Percentiles rank a stretch among this genome's conserved stretches.
phyloP scores from a whole-genome alignment of 768 basidiomycete species.

The Kwoniella sp. region DNA sequence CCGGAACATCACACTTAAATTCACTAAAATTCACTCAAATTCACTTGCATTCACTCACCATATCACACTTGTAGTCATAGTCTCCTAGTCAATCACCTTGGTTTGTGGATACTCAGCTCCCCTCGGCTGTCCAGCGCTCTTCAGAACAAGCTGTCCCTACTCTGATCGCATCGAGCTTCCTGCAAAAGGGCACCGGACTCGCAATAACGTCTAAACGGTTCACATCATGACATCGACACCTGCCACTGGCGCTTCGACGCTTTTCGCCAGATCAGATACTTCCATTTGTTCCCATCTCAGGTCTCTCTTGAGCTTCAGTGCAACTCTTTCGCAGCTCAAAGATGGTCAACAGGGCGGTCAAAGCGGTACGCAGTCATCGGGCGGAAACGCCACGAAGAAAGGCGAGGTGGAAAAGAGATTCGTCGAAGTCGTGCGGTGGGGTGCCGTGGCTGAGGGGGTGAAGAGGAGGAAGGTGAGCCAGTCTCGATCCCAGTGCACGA shows the following conservation, averaged over 20 bases:
- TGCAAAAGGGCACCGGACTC: no score
- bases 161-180: no score
- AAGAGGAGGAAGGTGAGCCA: slow-evolving; percentile 35
- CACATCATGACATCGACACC: slow-evolving; percentile 4
- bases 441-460: slow-evolving; percentile 27
- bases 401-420: slow-evolving; percentile 30
- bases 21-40: no score
- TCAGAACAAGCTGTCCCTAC: no score
- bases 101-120: no score
- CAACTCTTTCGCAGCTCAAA: neutral
- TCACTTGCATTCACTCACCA: no score
- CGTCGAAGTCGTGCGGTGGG: slow-evolving; percentile 34
- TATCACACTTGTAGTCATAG: no score
- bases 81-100: no score
- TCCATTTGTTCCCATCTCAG: slow-evolving; percentile 37
- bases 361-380: neutral
- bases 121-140: no score
- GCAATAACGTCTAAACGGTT: neutral
- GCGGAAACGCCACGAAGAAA: slow-evolving; percentile 2
- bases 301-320: slow-evolving; percentile 7
- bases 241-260: slow-evolving; percentile 3
- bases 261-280: slow-evolving; percentile 29
- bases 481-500: neutral
- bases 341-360: neutral
- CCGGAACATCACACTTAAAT: no score